phyloP scores from a whole-genome alignment of 352 stramenopile genomes.

The Aphanomyces astaci region DNA sequence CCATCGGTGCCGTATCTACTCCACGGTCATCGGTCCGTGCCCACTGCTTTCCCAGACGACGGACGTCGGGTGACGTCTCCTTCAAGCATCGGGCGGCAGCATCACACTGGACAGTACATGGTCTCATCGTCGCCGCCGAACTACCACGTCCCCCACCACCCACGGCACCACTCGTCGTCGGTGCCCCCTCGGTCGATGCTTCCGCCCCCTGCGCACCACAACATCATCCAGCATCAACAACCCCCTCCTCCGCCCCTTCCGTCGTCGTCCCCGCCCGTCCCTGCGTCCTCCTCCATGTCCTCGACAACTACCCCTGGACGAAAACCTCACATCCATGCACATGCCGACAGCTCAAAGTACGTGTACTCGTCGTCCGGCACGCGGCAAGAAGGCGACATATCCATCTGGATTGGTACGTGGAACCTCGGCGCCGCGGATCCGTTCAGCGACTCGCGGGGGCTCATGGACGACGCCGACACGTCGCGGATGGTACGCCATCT shows the following conservation, averaged over 20 bases:
- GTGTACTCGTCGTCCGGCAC: background rate
- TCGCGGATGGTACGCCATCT: constrained; percentile 66
- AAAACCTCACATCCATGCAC: background rate
- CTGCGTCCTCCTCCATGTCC: background rate
- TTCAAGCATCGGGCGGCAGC: too few species aligned
- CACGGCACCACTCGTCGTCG: background rate
- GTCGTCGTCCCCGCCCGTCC: background rate
- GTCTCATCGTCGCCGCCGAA: background rate
- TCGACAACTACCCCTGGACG: background rate
- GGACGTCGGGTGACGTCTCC: background rate
- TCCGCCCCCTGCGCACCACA: too few species aligned
- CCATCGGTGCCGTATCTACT: too few species aligned
- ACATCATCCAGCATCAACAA: too few species aligned
- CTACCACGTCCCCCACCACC: background rate
- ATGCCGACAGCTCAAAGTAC: background rate
- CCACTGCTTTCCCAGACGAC: too few species aligned
- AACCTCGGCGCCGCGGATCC: constrained; percentile 80
- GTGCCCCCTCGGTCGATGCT: background rate
- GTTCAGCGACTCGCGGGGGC: constrained; percentile 57
- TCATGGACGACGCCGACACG: constrained; percentile 68
- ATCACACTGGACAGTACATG: background rate
- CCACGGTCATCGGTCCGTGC: too few species aligned
- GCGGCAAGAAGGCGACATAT: constrained; percentile 35
- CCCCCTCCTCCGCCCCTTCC: background rate
- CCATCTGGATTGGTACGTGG: constrained; percentile 80